phyloP scores from a whole-genome alignment of 2,329 filamentous ascomycete species.

The Colletotrichum falcatum region DNA sequence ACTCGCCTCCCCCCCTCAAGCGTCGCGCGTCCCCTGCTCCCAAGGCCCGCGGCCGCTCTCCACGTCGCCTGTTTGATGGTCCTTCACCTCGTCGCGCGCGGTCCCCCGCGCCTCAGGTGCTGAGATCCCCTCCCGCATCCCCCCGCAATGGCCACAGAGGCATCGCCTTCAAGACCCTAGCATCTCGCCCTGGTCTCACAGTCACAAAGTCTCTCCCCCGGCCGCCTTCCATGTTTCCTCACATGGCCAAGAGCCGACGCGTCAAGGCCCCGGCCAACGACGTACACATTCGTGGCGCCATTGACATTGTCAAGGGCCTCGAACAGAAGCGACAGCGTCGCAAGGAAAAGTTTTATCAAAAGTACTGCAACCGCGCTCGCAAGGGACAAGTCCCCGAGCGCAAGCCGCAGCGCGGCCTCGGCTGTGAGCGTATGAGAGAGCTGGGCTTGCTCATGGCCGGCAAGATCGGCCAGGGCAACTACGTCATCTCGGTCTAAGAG shows the following conservation, averaged over 20 bases:
- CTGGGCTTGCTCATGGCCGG: slow-evolving; percentile 90
- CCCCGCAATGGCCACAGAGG: slow-evolving; percentile 56
- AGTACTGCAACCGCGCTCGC: slow-evolving; percentile 85
- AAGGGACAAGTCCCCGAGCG: slow-evolving; percentile 73
- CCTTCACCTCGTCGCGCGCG: slow-evolving; percentile 78
- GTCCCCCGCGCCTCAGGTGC: slow-evolving; percentile 73
- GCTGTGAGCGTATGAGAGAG: slow-evolving; percentile 88
- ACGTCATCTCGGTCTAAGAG: slow-evolving; percentile 77
- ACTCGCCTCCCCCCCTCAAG: slow-evolving; percentile 61
- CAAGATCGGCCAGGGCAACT: slow-evolving; percentile 79
- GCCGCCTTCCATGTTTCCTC: slow-evolving; percentile 76
- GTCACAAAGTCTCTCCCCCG: slow-evolving; percentile 90
- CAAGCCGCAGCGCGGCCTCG: slow-evolving; percentile 83
- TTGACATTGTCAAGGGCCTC: slow-evolving; percentile 96
- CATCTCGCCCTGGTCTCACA: slow-evolving; percentile 73
- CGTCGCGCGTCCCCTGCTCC: slow-evolving; percentile 61
- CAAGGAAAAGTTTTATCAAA: slow-evolving; percentile 91
- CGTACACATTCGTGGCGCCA: slow-evolving; percentile 86
- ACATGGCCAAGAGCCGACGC: slow-evolving; percentile 58
- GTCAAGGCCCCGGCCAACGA: slow-evolving; percentile 54
- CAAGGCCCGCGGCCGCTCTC: slow-evolving; percentile 62
- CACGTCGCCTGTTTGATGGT: slow-evolving; percentile 70
- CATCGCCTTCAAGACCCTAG: slow-evolving; percentile 59
- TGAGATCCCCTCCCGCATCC: slow-evolving; percentile 62
- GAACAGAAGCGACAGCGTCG: slow-evolving; percentile 94